These are phyloP conservation scores for Exophiala mesophila DNA, from an alignment of 2,329 filamentous ascomycete genomes.

Conservation along the genomic window DNA sequence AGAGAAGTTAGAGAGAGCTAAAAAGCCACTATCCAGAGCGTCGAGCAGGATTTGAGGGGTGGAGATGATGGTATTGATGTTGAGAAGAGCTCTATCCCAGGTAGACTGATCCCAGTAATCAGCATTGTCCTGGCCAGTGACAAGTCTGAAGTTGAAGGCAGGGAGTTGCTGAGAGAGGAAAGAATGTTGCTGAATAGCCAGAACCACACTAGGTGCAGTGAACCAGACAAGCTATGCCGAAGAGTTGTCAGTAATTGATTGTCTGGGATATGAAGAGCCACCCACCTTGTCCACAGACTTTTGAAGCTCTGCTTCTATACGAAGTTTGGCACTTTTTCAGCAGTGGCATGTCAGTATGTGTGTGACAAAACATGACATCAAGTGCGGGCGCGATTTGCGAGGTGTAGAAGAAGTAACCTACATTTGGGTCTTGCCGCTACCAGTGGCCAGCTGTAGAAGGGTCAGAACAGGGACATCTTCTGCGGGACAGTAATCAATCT, in stretches of 20 bases:
- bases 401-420: conserved; percentile 41
- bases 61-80: conserved; percentile 68
- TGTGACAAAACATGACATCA: neutral
- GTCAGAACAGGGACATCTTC: too few species aligned
- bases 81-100: conserved; percentile 63
- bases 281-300: conserved; percentile 51
- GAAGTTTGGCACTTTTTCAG: conserved; percentile 57
- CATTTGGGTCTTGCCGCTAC: conserved; percentile 74
- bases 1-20: conserved; percentile 58
- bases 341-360: neutral
- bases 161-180: conserved; percentile 59
- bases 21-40: conserved; percentile 69
- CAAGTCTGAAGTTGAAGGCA: conserved; percentile 52
- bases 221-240: conserved; percentile 60
- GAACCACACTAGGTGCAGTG: conserved; percentile 61
- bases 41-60: conserved; percentile 72
- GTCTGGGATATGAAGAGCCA: neutral
- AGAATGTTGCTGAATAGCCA: conserved; percentile 62
- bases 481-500: conserved; percentile 23
- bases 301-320: conserved; percentile 62
- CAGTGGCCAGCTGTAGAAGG: conserved; percentile 85
- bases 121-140: conserved; percentile 65
- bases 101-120: conserved; percentile 66
- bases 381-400: neutral
- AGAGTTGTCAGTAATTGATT: neutral